Conservation (phyloP, 306 rosid genomes). For the Glycyrrhiza uralensis region DNA sequence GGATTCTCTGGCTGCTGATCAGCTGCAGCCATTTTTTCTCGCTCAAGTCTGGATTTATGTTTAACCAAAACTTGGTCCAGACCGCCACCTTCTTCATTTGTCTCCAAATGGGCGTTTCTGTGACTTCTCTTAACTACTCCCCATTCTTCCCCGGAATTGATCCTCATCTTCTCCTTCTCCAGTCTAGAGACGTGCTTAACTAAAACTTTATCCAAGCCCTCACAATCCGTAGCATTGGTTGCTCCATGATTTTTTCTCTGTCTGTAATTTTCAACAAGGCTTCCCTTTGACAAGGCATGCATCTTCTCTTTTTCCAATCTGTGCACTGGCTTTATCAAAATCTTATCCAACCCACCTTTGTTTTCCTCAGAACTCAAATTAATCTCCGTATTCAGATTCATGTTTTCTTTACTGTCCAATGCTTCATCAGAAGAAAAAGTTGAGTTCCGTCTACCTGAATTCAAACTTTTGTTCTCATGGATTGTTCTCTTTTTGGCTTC, state of each 20-base stretch:
- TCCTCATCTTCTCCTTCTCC: conserved; percentile 71
- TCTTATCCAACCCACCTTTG: conserved; percentile 58
- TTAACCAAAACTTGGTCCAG: conserved; percentile 65
- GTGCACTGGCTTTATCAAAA: conserved; percentile 60
- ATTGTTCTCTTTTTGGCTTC: conserved; percentile 66
- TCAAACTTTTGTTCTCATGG: conserved; percentile 23
- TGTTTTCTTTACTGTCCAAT: conserved; percentile 60
- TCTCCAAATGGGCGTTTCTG: conserved; percentile 23
- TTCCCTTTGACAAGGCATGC: conserved; percentile 43
- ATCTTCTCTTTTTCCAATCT: conserved; percentile 67
- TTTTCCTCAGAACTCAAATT: conserved; percentile 17
- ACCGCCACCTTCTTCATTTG: conserved; percentile 50
- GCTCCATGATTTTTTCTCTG: conserved; percentile 38
- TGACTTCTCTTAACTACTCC: conserved; percentile 37
- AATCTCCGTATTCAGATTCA: conserved; percentile 17
- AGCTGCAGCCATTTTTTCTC: conserved; percentile 63
- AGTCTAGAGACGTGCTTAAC: conserved; percentile 77
- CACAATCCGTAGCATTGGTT: conserved; percentile 41
- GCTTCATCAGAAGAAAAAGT: conserved; percentile 32
- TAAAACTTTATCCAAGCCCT: conserved; percentile 70
- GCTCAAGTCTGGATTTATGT: conserved; percentile 73
- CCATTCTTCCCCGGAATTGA: conserved; percentile 35
- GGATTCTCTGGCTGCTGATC: conserved; percentile 48
- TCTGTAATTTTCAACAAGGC: conserved; percentile 27
- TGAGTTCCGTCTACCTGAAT: conserved; percentile 22